A percentile compares a stretch with the other conserved stretches of the same genome.
Conservation (phyloP, 208 protist species). For the Trypanosoma platydactyli region DNA sequence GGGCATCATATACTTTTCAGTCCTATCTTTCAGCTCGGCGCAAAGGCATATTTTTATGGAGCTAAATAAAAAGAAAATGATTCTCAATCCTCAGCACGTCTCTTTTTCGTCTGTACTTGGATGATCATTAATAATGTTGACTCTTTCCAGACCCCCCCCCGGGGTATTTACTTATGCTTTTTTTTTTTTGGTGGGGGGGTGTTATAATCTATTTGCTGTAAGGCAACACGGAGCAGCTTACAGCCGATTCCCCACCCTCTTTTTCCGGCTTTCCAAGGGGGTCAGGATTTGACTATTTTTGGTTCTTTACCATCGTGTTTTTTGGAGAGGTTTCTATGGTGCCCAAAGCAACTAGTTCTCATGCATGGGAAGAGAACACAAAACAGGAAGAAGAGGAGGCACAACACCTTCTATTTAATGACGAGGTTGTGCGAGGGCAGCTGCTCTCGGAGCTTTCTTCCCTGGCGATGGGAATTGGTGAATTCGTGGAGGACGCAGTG, state of each 20-base stretch:
- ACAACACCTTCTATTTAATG: conserved; percentile 15
- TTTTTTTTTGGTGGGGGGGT: conserved; percentile 16
- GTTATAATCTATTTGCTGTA: conserved; percentile 11
- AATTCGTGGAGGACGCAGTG: neutral
- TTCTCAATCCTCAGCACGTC: neutral
- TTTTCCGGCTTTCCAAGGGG: no score
- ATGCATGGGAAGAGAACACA: neutral
- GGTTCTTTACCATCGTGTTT: neutral
- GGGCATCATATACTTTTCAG: no score
- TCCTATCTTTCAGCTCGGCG: no score
- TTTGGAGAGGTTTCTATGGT: conserved; percentile 5
- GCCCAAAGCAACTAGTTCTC: neutral
- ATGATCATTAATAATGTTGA: conserved; percentile 1
- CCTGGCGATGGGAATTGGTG: neutral
- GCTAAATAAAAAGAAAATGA: neutral
- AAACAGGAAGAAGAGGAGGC: conserved; percentile 4
- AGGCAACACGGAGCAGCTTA: no score
- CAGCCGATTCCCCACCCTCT: neutral
- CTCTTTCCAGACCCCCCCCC: no score
- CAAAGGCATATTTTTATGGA: neutral
- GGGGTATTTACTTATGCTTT: conserved; percentile 17
- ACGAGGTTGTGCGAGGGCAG: conserved; percentile 16
- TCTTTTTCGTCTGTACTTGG: neutral
- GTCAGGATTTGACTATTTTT: neutral
- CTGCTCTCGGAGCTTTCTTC: conserved; percentile 28